These are phyloP conservation scores for Trichoderma koningiopsis DNA, from an alignment of 2,329 filamentous ascomycete genomes.

Conservation along the genomic window DNA sequence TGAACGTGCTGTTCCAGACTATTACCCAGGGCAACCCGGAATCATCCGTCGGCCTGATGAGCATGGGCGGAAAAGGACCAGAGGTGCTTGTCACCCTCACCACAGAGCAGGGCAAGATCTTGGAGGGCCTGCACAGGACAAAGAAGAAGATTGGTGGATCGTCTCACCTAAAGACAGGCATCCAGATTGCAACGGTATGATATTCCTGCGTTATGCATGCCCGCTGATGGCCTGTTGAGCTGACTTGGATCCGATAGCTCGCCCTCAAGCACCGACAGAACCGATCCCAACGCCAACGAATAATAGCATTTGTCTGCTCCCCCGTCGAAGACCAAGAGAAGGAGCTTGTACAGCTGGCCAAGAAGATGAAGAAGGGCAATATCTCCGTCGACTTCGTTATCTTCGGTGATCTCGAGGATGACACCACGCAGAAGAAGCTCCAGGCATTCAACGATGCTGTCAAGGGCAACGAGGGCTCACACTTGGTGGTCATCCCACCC, in stretches of 20 bases:
- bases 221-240: neutral
- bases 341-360: slow-evolving; percentile 82
- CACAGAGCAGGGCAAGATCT: slow-evolving; percentile 91
- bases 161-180: slow-evolving; percentile 85
- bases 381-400: slow-evolving; percentile 92
- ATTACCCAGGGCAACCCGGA: slow-evolving; percentile 96
- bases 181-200: slow-evolving; percentile 91
- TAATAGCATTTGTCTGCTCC: slow-evolving; percentile 96
- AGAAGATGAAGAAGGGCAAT: slow-evolving; percentile 98
- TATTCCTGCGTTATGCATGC: neutral
- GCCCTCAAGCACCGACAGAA: slow-evolving; percentile 98
- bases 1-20: slow-evolving; percentile 91
- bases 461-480: slow-evolving; percentile 86
- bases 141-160: slow-evolving; percentile 87
- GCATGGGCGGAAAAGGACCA: slow-evolving; percentile 96
- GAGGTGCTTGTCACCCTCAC: slow-evolving; percentile 96
- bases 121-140: slow-evolving; percentile 88
- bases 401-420: slow-evolving; percentile 90
- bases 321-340: slow-evolving; percentile 89
- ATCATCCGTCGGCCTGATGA: slow-evolving; percentile 96
- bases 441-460: slow-evolving; percentile 91
- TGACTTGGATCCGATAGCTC: slow-evolving; percentile 59
- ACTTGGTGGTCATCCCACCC: slow-evolving; percentile 87
- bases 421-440: slow-evolving; percentile 87
- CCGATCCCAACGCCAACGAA: slow-evolving; percentile 92